Conservation (phyloP, 805 yeast genomes). For the Priceomyces medius region DNA sequence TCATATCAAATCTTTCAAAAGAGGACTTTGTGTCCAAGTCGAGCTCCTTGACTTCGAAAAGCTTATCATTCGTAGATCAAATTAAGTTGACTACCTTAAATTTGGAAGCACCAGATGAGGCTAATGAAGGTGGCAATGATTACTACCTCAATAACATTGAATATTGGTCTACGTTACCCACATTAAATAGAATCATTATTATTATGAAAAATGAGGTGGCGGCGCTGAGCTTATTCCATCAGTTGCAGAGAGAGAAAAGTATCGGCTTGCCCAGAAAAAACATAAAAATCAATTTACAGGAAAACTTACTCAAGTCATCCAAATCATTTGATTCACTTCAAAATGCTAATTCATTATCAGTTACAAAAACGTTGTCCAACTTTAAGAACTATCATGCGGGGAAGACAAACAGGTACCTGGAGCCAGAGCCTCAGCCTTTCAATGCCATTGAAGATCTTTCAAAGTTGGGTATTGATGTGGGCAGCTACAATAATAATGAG, state of each 20-base stretch:
- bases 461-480: constrained; percentile 32
- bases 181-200: constrained; percentile 35
- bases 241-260: constrained; percentile 14
- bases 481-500: constrained; percentile 20
- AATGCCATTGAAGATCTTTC: constrained; percentile 27
- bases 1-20: constrained; percentile 32
- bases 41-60: constrained; percentile 5
- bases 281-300: constrained; percentile 35
- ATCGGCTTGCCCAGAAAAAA: constrained; percentile 8
- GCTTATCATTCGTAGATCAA: constrained; percentile 33
- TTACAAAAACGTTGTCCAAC: constrained; percentile 20
- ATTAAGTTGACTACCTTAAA: constrained; percentile 33
- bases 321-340: constrained; percentile 25
- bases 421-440: constrained; percentile 36
- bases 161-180: constrained; percentile 41
- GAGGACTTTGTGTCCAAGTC: constrained; percentile 25
- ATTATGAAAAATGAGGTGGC: constrained; percentile 31
- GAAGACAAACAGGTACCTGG: constrained; percentile 20
- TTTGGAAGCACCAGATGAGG: constrained; percentile 14
- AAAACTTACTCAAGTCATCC: constrained; percentile 35
- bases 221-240: constrained; percentile 25
- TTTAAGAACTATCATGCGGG: constrained; percentile 22
- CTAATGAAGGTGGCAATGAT: constrained; percentile 16
- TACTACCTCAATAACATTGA: constrained; percentile 25
- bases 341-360: constrained; percentile 19